Percentiles rank a stretch among this genome's conserved stretches.
Evolutionary conservation across 2,329 filamentous ascomycete genomes (phyloP).

Genomic region (Geosmithia morbida): DNA sequence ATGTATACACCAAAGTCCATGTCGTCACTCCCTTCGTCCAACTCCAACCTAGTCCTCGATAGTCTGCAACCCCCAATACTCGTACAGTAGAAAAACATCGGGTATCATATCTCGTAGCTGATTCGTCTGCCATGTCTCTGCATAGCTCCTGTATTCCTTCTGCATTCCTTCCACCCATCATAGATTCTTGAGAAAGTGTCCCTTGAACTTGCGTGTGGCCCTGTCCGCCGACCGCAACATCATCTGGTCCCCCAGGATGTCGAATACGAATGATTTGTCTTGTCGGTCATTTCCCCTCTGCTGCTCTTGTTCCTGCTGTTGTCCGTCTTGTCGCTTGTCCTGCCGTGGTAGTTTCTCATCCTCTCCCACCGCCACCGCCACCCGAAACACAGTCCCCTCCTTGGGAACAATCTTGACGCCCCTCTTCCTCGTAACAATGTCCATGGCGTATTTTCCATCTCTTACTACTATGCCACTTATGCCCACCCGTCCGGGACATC

Average conservation of each 20-base stretch:
- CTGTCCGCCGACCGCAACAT: slow-evolving; percentile 70
- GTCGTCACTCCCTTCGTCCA: not conserved
- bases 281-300: not conserved
- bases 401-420: slow-evolving; percentile 73
- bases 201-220: slow-evolving; percentile 84
- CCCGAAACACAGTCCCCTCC: slow-evolving; percentile 72
- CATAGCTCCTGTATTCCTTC: not conserved
- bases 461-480: slow-evolving; percentile 75
- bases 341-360: not conserved
- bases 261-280: slow-evolving; percentile 47
- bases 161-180: slow-evolving; percentile 25
- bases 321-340: slow-evolving; percentile 1
- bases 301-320: not conserved
- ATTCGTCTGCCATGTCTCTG: not conserved
- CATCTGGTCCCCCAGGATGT: slow-evolving; percentile 77
- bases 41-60: not conserved
- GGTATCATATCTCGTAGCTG: not conserved
- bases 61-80: not conserved
- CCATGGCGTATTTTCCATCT: slow-evolving; percentile 76
- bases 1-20: not conserved
- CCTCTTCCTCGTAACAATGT: slow-evolving; percentile 62
- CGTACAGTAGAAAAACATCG: not conserved
- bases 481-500: slow-evolving; percentile 70
- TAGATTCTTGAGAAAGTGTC: slow-evolving; percentile 61
- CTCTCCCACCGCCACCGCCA: slow-evolving; percentile 42